A percentile compares a stretch with the other conserved stretches of the same genome.
Evolutionary conservation across 2,329 filamentous ascomycete genomes (phyloP).

Genomic region (Ophiostoma australiae): DNA sequence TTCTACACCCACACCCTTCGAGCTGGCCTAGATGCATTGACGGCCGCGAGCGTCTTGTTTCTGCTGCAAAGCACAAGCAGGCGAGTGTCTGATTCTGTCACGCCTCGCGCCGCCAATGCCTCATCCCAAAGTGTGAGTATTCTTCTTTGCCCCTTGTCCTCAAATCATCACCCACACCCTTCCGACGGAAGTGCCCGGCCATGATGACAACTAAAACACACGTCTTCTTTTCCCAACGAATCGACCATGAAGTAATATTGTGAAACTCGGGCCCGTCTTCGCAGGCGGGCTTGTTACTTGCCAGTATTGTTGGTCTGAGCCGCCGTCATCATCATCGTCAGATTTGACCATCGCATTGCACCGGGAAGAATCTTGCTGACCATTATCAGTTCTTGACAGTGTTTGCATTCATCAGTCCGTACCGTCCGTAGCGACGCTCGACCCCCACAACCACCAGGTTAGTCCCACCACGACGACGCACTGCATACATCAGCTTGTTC

Average conservation of each 20-base stretch:
- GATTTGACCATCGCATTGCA: not conserved
- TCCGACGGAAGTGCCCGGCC: conserved; percentile 33
- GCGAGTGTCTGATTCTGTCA: not conserved
- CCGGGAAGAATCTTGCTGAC: conserved; percentile 8
- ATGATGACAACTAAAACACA: conserved; percentile 67
- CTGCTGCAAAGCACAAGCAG: not conserved
- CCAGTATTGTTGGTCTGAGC: conserved; percentile 59
- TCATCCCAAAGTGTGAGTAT: conserved; percentile 18
- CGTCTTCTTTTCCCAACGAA: conserved; percentile 84
- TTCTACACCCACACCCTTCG: not conserved
- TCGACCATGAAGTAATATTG: conserved; percentile 77
- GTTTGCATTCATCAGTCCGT: not conserved
- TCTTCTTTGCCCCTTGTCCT: not conserved
- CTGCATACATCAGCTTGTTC: conserved; percentile 28
- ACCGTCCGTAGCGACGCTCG: not conserved
- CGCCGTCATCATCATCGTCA: conserved; percentile 15
- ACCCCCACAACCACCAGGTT: not conserved
- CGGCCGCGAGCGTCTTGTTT: conserved; percentile 6
- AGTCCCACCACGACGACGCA: conserved; percentile 14
- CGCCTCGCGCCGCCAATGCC: not conserved
- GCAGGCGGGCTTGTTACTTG: conserved; percentile 73
- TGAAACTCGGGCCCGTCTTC: conserved; percentile 57
- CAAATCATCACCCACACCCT: not conserved
- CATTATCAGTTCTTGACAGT: not conserved
- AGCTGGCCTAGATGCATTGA: conserved; percentile 10